Evolutionary conservation across 75 land plant genomes (phyloP), one percentile per base, ranked within the genome.

Genomic region (Pinus tabuliformis): DNA sequence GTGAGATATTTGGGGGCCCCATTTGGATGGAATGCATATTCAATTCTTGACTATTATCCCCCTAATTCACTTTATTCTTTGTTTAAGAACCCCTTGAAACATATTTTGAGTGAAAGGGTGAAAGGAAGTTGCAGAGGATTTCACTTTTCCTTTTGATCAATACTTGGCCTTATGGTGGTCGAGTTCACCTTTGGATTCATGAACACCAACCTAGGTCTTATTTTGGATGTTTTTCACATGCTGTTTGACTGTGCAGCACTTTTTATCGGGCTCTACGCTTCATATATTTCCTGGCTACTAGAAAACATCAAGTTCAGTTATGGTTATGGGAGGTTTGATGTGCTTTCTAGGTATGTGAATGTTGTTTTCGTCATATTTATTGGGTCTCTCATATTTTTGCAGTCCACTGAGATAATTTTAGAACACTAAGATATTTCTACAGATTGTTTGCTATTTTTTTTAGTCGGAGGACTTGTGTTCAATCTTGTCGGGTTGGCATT

Each of bases 191-290:
- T 74, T 76, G 99, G 99, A 39, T 96, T 96, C 75, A 92, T 91
- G 90, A 91, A 95, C 80, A 96, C 93, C 84, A 96, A 97, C 78
- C 89, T 96, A 70, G 99, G 99, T 8, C 84, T 96, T 83, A 89
- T 96, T 76, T 96, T 95, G 3, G 97, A 94, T 83, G 99, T 93
- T 0, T 96, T 97, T 70, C 99, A 96, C 72, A 94, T 96, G 99
- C 78, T 96, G 75, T 96, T 96, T 80, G 99, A 94, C 79, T 94
- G 99, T 85, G 99, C 95, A 73, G 95, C 99, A 16, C 78, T 96
- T 57, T 91, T 91, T 2, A 96, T 94, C 79, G 97, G 97, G 61
- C 86, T 96, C 1, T 96, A 96, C 77, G 98, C 98, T 16, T 93
- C 98, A 0, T 95, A 95, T 75, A 87, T 91, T 57, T 94, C 99